phyloP scores from a whole-genome alignment of 768 basidiomycete genomes.

The Tulasnella sp. region DNA sequence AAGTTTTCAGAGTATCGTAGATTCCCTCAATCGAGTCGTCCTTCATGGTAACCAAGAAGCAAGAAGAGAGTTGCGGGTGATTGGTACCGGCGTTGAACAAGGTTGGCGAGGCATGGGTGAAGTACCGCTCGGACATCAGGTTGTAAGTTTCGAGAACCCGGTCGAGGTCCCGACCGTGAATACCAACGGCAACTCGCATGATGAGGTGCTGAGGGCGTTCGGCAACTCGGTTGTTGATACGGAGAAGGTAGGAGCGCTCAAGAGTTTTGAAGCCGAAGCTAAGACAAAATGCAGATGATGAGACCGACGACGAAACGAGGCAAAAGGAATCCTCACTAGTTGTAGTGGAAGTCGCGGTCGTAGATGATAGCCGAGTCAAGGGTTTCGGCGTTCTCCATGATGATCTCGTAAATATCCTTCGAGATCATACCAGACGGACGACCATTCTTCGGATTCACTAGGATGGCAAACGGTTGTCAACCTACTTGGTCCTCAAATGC shows the following conservation, averaged over 20 bases:
- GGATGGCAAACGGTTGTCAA: not conserved
- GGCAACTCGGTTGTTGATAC: slow-evolving; percentile 88
- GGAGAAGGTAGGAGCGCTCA: slow-evolving; percentile 92
- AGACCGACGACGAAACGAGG: not conserved
- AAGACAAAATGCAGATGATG: not conserved
- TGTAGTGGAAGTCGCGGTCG: slow-evolving; percentile 96
- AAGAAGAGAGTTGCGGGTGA: slow-evolving; percentile 84
- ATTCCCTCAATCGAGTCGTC: slow-evolving; percentile 99
- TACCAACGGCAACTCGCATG: slow-evolving; percentile 98
- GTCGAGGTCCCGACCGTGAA: slow-evolving; percentile 85
- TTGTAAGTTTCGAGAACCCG: slow-evolving; percentile 87
- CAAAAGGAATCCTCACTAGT: slow-evolving; percentile 52
- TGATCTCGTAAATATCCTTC: slow-evolving; percentile 70
- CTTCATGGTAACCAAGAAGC: slow-evolving; percentile 97
- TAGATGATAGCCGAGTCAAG: slow-evolving; percentile 96
- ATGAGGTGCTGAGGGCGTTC: slow-evolving; percentile 99
- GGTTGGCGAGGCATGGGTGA: slow-evolving; percentile 96
- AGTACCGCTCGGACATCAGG: slow-evolving; percentile 96
- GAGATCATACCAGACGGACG: slow-evolving; percentile 85
- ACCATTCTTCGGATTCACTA: slow-evolving; percentile 94
- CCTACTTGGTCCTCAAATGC: not conserved
- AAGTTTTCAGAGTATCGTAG: slow-evolving; percentile 96
- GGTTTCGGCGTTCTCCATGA: slow-evolving; percentile 68
- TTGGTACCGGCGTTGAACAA: slow-evolving; percentile 98
- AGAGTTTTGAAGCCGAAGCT: slow-evolving; percentile 99